Evolutionary conservation across 306 rosid species (phyloP).

Genomic region (Gastrolobium villosum): DNA sequence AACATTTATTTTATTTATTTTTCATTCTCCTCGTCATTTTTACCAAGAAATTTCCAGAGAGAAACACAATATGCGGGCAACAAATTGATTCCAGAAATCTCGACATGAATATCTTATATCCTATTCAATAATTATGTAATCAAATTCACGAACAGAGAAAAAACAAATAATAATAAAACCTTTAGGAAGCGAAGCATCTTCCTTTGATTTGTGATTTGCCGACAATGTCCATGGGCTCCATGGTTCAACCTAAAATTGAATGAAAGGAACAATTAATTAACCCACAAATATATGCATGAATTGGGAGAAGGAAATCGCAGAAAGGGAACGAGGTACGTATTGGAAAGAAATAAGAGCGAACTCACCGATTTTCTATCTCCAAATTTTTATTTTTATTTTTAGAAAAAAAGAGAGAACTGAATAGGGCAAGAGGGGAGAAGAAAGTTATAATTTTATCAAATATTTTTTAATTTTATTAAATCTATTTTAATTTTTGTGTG

Average conservation of each 20-base stretch:
- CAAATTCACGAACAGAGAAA: not conserved
- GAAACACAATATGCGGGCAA: slow-evolving; percentile 2
- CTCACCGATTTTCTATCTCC: slow-evolving; percentile 49
- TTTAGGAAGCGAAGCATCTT: slow-evolving; percentile 99
- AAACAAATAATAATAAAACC: slow-evolving; percentile 52
- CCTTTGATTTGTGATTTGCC: slow-evolving; percentile 99
- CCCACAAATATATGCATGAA: not conserved
- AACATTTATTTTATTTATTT: too few relatives aligned
- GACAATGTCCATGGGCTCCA: slow-evolving; percentile 99
- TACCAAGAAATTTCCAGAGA: not conserved
- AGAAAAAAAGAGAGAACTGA: too few relatives aligned
- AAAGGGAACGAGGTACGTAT: not conserved
- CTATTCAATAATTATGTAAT: not conserved
- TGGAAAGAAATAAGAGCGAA: slow-evolving; percentile 31
- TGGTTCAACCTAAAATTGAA: slow-evolving; percentile 57
- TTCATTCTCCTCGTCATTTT: not conserved
- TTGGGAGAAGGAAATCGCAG: slow-evolving; percentile 4
- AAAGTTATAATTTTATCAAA: too few relatives aligned
- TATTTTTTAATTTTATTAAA: too few relatives aligned
- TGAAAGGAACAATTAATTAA: not conserved
- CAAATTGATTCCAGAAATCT: slow-evolving; percentile 12
- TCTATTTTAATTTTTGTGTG: too few relatives aligned
- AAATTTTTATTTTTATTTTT: too few relatives aligned
- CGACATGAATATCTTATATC: not conserved
- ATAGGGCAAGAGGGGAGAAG: too few relatives aligned